phyloP scores from a whole-genome alignment of 108 stramenopile species.

The Skeletonema potamos region DNA sequence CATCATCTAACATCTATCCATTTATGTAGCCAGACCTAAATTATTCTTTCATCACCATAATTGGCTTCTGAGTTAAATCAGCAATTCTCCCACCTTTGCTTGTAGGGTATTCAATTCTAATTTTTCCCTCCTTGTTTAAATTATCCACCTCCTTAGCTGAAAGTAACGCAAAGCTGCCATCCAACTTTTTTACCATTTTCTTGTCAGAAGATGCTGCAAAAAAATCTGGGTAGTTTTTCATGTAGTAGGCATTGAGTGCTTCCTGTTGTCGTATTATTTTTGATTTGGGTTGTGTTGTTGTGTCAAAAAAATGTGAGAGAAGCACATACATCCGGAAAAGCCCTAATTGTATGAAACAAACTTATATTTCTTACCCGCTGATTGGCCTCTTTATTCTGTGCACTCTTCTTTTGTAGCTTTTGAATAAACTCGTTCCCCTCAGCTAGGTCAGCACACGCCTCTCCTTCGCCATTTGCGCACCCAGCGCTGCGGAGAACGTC shows the following conservation, averaged over 20 bases:
- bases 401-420: conserved; percentile 63
- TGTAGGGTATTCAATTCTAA: conserved; percentile 60
- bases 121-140: conserved; percentile 51
- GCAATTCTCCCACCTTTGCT: conserved; percentile 64
- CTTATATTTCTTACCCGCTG: conserved; percentile 46
- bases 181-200: conserved; percentile 66
- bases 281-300: neutral
- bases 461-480: conserved; percentile 75
- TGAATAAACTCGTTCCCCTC: conserved; percentile 77
- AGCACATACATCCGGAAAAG: neutral
- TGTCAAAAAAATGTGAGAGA: neutral
- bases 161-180: conserved; percentile 66
- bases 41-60: conserved; percentile 67
- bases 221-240: conserved; percentile 87
- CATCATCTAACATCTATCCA: no score
- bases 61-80: conserved; percentile 85
- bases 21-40: no score
- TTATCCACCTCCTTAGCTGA: conserved; percentile 53
- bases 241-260: conserved; percentile 73
- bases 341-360: neutral
- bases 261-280: conserved; percentile 34
- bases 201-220: conserved; percentile 61
- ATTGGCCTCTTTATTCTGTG: conserved; percentile 64
- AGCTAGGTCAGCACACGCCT: conserved; percentile 69
- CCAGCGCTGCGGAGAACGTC: conserved; percentile 53